These are phyloP conservation scores for Zasmidium citrigriseum DNA, from an alignment of 2,329 filamentous ascomycete genomes.

Conservation along the genomic window DNA sequence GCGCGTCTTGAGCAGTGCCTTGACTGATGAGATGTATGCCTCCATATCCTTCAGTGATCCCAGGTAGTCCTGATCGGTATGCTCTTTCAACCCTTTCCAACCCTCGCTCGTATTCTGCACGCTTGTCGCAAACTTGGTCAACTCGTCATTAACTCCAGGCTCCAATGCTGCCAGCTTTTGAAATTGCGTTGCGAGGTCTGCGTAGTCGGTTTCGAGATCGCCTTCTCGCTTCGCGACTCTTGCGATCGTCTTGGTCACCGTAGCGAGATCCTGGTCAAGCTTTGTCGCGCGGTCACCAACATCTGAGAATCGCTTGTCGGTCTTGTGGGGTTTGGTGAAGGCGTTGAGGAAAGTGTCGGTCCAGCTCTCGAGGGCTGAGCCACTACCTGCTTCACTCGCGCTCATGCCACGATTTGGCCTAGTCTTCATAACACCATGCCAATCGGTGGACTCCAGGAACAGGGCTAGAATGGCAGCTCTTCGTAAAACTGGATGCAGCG, in stretches of 20 bases:
- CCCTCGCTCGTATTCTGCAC: constrained; percentile 81
- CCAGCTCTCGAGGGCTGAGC: constrained; percentile 88
- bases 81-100: constrained; percentile 78
- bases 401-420: constrained; percentile 64
- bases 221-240: constrained; percentile 83
- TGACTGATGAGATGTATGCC: constrained; percentile 84
- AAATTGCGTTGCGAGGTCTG: constrained; percentile 90
- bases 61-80: constrained; percentile 94
- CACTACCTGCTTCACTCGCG: constrained; percentile 47
- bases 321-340: constrained; percentile 94
- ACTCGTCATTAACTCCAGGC: constrained; percentile 76
- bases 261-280: constrained; percentile 86
- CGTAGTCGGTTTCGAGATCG: constrained; percentile 85
- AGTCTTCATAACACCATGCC: constrained; percentile 92
- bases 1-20: constrained; percentile 83
- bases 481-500: constrained; percentile 85
- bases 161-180: constrained; percentile 89
- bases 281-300: constrained; percentile 91
- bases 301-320: constrained; percentile 91
- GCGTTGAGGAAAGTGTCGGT: constrained; percentile 96
- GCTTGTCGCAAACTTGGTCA: constrained; percentile 83
- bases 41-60: constrained; percentile 93
- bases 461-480: constrained; percentile 78
- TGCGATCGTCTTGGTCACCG: constrained; percentile 94
- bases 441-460: constrained; percentile 91